phyloP scores from a whole-genome alignment of 768 basidiomycete species.

The Russula olivacea region DNA sequence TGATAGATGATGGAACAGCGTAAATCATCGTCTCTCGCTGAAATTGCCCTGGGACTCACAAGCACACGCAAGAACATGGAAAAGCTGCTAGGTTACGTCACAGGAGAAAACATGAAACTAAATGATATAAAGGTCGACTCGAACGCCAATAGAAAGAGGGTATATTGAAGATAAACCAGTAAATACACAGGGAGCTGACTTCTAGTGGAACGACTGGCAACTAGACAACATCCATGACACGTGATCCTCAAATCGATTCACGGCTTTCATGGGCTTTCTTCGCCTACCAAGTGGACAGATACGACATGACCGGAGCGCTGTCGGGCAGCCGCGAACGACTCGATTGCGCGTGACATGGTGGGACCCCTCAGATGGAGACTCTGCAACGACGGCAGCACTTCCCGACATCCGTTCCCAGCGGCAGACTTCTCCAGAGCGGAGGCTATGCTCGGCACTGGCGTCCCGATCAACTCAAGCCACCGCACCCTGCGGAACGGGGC shows the following conservation, averaged over 20 bases:
- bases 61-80: too few species aligned
- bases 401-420: neutral
- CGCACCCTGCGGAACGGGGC: slow-evolving; percentile 3
- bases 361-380: slow-evolving; percentile 3
- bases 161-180: neutral
- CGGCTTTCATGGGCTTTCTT: neutral
- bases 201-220: neutral
- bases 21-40: too few species aligned
- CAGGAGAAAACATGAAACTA: neutral
- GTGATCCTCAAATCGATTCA: neutral
- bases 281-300: neutral
- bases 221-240: neutral
- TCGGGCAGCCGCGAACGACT: neutral
- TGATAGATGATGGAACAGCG: too few species aligned
- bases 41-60: too few species aligned
- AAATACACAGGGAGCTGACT: neutral
- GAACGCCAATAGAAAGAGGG: neutral
- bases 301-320: slow-evolving; percentile 2
- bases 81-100: neutral
- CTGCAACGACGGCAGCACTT: neutral
- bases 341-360: neutral
- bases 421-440: slow-evolving; percentile 1
- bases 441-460: neutral
- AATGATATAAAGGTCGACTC: too few species aligned
- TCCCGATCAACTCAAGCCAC: slow-evolving; percentile 4